These are phyloP conservation scores for Bombardia bombarda DNA, from an alignment of 495 filamentous ascomycete species.

Conservation along the genomic window DNA sequence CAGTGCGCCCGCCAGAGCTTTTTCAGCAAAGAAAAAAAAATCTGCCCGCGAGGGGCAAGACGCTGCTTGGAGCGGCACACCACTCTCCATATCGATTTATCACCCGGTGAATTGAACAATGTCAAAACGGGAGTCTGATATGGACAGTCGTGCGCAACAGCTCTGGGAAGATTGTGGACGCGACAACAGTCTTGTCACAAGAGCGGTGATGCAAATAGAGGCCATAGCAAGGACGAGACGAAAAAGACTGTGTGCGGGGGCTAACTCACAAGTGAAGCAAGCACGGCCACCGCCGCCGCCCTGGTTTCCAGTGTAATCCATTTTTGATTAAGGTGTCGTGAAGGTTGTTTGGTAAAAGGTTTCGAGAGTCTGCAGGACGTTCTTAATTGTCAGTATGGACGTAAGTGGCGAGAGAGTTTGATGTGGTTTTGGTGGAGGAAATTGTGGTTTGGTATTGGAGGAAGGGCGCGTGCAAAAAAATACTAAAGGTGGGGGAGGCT, in stretches of 20 bases:
- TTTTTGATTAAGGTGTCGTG: conserved; percentile 14
- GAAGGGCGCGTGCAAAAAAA: conserved; percentile 11
- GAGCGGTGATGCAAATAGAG: too few species aligned
- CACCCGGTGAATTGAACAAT: too few species aligned
- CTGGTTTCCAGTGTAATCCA: conserved; percentile 31
- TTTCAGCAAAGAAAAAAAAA: too few species aligned
- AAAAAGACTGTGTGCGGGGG: conserved; percentile 8
- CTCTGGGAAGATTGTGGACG: too few species aligned
- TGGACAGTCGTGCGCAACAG: too few species aligned
- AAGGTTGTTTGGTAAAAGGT: conserved; percentile 1
- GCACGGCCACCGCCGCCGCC: conserved; percentile 32
- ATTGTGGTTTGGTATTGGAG: conserved; percentile 17
- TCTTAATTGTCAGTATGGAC: conserved; percentile 11
- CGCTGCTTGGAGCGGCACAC: too few species aligned
- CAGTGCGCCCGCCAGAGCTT: too few species aligned
- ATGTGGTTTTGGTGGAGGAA: conserved; percentile 1
- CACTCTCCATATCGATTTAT: too few species aligned
- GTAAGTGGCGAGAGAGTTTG: conserved; percentile 14
- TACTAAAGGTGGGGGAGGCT: background rate
- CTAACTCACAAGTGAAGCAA: conserved; percentile 45
- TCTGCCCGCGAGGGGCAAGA: too few species aligned
- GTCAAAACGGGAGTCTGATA: too few species aligned
- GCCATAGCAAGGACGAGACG: conserved; percentile 14
- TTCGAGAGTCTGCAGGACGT: conserved; percentile 8
- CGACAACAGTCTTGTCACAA: too few species aligned